These are phyloP conservation scores for Pouteria campechiana DNA, from an alignment of 179 eudicot genomes.

Conservation along the genomic window DNA sequence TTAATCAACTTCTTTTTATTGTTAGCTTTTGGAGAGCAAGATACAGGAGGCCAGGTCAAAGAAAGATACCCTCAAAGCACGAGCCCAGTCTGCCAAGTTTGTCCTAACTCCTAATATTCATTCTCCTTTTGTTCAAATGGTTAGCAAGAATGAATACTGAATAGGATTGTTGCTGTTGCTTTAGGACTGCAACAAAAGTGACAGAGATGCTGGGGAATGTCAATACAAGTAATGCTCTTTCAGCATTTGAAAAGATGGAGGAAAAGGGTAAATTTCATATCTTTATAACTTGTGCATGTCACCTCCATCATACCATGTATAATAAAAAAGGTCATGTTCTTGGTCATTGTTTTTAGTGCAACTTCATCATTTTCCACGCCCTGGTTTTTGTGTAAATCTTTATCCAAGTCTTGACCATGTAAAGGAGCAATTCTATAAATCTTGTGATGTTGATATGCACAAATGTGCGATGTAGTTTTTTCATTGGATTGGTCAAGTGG, in stretches of 20 bases:
- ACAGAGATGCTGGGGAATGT: slow-evolving; percentile 93
- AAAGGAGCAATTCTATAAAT: too few species aligned
- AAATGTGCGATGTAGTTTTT: too few species aligned
- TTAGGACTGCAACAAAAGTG: slow-evolving; percentile 90
- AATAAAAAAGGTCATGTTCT: too few species aligned
- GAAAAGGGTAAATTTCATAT: slow-evolving; percentile 56
- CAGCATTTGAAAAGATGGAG: slow-evolving; percentile 95
- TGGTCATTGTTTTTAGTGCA: too few species aligned
- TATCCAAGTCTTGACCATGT: too few species aligned
- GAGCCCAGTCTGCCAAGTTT: slow-evolving; percentile 90
- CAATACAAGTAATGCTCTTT: slow-evolving; percentile 91
- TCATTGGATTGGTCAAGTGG: too few species aligned
- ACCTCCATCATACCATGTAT: too few species aligned
- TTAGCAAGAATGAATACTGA: not conserved
- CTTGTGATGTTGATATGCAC: too few species aligned
- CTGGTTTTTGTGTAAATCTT: too few species aligned
- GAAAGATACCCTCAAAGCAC: slow-evolving; percentile 96
- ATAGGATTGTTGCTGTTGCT: slow-evolving; percentile 1
- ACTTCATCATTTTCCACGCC: too few species aligned
- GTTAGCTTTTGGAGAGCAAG: slow-evolving; percentile 90
- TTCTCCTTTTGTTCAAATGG: not conserved
- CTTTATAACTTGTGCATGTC: too few species aligned
- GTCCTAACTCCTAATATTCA: slow-evolving; percentile 2
- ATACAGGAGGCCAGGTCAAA: slow-evolving; percentile 96
- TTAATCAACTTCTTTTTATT: slow-evolving; percentile 7